Percentiles rank a stretch among this genome's conserved stretches.
phyloP scores from a whole-genome alignment of 1,284 basidiomycete genomes.

The Melampsora abietis-canadensis region DNA sequence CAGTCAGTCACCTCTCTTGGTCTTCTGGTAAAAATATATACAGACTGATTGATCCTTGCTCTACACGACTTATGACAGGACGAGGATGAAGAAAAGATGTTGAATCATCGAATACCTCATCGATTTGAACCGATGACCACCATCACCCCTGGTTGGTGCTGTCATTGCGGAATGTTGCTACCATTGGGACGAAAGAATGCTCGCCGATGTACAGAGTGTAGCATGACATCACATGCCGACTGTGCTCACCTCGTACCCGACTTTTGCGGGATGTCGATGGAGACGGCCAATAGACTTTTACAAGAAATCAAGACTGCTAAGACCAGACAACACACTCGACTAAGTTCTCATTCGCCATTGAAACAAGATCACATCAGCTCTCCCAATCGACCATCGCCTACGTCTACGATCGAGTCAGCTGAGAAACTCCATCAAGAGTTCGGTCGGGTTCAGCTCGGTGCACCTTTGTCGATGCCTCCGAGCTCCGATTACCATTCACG shows the following conservation, averaged over 20 bases:
- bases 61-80: constrained; percentile 60
- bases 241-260: constrained; percentile 98
- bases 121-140: constrained; percentile 97
- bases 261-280: constrained; percentile 99
- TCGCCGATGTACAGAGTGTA: constrained; percentile 85
- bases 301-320: constrained; percentile 76
- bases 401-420: constrained; percentile 50
- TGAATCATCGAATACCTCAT: constrained; percentile 98
- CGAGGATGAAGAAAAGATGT: constrained; percentile 87
- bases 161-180: constrained; percentile 89
- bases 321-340: constrained; percentile 48
- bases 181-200: constrained; percentile 90
- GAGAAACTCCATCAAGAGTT: constrained; percentile 26
- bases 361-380: constrained; percentile 4
- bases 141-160: constrained; percentile 98
- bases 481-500: constrained; percentile 3
- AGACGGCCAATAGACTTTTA: constrained; percentile 90
- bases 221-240: constrained; percentile 93
- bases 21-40: constrained; percentile 53
- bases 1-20: constrained; percentile 57
- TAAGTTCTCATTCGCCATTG: constrained; percentile 49
- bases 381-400: not conserved
- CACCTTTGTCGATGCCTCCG: constrained; percentile 42
- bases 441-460: constrained; percentile 41
- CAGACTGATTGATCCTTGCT: constrained; percentile 25